Evolutionary conservation across 2,329 filamentous ascomycete genomes (phyloP).

Genomic region (Aspergillus ruber): DNA sequence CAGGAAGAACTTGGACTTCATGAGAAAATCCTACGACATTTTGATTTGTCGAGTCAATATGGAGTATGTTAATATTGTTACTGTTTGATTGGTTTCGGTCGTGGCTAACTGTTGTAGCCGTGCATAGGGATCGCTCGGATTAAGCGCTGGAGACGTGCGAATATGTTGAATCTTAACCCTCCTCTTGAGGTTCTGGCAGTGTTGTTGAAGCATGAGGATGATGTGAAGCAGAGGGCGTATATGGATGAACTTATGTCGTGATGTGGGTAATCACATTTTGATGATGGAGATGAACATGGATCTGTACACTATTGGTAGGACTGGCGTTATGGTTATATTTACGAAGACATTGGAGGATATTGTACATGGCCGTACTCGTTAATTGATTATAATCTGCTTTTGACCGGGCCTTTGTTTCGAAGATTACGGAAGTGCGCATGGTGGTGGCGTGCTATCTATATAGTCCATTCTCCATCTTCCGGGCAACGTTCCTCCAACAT

Average conservation of each 20-base stretch:
- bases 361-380: slow-evolving; percentile 5
- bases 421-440: no score
- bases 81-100: background rate
- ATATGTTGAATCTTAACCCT: slow-evolving; percentile 74
- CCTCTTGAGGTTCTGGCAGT: slow-evolving; percentile 88
- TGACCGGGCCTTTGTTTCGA: background rate
- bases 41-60: slow-evolving; percentile 85
- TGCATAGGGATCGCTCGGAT: slow-evolving; percentile 77
- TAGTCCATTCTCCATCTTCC: no score
- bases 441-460: no score
- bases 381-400: background rate
- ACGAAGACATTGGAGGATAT: slow-evolving; percentile 2
- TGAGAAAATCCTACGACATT: slow-evolving; percentile 86
- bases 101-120: slow-evolving; percentile 51
- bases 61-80: slow-evolving; percentile 59
- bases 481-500: no score
- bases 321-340: slow-evolving; percentile 7
- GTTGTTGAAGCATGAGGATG: slow-evolving; percentile 56
- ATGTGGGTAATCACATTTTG: background rate
- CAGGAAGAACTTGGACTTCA: slow-evolving; percentile 64
- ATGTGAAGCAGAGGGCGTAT: slow-evolving; percentile 59
- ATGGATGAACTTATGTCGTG: slow-evolving; percentile 38
- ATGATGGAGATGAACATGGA: background rate
- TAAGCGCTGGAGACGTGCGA: slow-evolving; percentile 82
- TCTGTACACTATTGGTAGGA: background rate